Evolutionary conservation across 306 rosid genomes (phyloP).

Genomic region (Lotus japonicus): DNA sequence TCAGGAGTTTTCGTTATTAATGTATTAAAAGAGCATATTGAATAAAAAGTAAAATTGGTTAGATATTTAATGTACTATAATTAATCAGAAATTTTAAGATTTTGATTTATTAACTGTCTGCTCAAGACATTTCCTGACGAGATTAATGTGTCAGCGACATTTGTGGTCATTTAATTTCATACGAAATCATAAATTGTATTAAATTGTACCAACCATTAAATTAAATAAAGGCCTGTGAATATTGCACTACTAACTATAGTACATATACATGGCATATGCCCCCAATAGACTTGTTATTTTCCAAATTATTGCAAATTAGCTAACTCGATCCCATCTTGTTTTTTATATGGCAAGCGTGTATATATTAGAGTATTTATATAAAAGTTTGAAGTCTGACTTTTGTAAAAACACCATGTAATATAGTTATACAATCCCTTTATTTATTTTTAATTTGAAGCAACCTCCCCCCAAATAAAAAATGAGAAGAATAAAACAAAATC

Average conservation of each 20-base stretch:
- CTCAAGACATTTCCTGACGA: too few relatives aligned
- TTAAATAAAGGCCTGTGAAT: background rate
- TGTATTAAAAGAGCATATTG: too few relatives aligned
- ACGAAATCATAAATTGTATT: slow-evolving; percentile 2
- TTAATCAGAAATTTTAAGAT: background rate
- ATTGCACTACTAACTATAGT: background rate
- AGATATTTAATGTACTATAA: too few relatives aligned
- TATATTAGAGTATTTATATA: background rate
- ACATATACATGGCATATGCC: background rate
- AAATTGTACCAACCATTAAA: background rate
- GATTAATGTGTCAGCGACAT: background rate
- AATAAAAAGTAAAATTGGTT: too few relatives aligned
- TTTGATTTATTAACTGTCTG: background rate
- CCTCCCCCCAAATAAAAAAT: too few relatives aligned
- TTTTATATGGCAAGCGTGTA: background rate
- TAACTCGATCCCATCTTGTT: background rate
- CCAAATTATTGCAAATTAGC: background rate
- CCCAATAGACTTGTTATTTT: background rate
- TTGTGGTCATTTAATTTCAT: background rate
- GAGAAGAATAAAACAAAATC: too few relatives aligned
- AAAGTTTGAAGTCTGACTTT: too few relatives aligned
- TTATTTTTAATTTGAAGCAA: too few relatives aligned
- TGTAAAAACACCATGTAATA: too few relatives aligned
- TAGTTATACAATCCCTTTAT: too few relatives aligned
- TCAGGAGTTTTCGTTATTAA: too few relatives aligned